Conservation (phyloP, 75 land plant species). For the Sequoia sempervirens region DNA sequence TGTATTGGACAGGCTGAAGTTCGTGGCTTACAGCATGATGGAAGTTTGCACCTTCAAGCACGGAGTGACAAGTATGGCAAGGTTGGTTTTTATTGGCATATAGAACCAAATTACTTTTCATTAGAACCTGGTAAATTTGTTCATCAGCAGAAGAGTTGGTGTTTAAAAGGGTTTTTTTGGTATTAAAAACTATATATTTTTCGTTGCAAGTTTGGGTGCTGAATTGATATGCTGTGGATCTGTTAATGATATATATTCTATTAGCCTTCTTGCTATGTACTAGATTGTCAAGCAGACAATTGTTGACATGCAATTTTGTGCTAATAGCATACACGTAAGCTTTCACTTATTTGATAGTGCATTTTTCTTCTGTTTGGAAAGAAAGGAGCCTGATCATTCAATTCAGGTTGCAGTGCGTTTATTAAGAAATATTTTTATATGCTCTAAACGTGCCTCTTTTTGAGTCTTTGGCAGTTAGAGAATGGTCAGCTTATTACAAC, state of each 20-base stretch:
- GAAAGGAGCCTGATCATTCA: background rate
- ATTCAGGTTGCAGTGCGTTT: background rate
- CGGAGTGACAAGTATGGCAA: conserved; percentile 97
- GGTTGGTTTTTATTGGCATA: conserved; percentile 26
- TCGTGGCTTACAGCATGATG: conserved; percentile 88
- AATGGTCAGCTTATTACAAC: conserved; percentile 79
- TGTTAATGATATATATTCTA: background rate
- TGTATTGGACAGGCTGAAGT: conserved; percentile 78
- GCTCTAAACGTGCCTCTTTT: background rate
- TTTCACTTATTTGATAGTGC: background rate
- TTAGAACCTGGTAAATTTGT: background rate
- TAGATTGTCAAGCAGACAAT: background rate
- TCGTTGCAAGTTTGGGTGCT: background rate
- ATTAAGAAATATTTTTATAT: background rate
- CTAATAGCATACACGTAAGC: background rate
- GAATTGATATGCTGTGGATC: background rate
- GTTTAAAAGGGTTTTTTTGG: background rate
- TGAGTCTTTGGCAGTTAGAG: conserved; percentile 62
- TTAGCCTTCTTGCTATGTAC: background rate
- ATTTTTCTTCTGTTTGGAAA: background rate
- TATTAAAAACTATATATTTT: background rate
- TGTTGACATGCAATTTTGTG: background rate
- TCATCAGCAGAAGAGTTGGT: background rate
- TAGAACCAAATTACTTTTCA: background rate
- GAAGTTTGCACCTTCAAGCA: conserved; percentile 90